phyloP scores from a whole-genome alignment of 148 eudicot species.

The Rhododendron ferrugineum region DNA sequence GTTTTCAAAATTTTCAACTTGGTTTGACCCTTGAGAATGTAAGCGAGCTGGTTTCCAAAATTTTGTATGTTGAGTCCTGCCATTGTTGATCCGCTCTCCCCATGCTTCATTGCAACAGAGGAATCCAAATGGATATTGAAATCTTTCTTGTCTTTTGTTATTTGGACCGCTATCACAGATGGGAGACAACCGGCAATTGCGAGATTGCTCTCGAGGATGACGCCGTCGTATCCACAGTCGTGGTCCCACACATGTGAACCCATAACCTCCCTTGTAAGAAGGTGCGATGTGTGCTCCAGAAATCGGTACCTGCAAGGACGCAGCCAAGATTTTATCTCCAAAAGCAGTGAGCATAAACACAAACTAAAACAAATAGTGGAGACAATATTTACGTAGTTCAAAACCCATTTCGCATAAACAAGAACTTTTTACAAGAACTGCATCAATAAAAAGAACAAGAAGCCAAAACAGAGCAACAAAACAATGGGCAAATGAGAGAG shows the following conservation, averaged over 20 bases:
- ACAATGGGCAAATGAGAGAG: not conserved
- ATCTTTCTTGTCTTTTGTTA: constrained; percentile 31
- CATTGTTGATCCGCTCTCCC: constrained; percentile 23
- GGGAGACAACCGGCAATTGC: constrained; percentile 14
- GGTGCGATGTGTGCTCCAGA: constrained; percentile 11
- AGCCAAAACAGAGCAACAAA: not conserved
- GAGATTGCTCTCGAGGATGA: constrained; percentile 12
- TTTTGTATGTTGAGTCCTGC: constrained; percentile 24
- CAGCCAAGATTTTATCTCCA: not conserved
- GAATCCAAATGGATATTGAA: constrained; percentile 26
- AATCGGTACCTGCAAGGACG: constrained; percentile 1
- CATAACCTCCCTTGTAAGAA: constrained; percentile 7
- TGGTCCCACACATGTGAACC: constrained; percentile 12
- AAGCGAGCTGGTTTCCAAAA: constrained; percentile 15
- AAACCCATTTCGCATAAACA: not conserved
- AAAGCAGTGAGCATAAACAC: not conserved
- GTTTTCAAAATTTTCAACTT: constrained; percentile 8
- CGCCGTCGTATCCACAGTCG: constrained; percentile 13
- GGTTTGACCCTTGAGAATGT: constrained; percentile 20
- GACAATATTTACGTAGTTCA: not conserved
- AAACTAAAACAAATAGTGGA: not conserved
- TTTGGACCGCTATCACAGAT: constrained; percentile 16
- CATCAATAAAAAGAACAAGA: not conserved
- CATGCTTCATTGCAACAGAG: constrained; percentile 23
- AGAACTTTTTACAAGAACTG: not conserved